A percentile compares a stretch with the other conserved stretches of the same genome.
Evolutionary conservation across 2,329 filamentous ascomycete genomes (phyloP).

Genomic region (Helotiales sp.): DNA sequence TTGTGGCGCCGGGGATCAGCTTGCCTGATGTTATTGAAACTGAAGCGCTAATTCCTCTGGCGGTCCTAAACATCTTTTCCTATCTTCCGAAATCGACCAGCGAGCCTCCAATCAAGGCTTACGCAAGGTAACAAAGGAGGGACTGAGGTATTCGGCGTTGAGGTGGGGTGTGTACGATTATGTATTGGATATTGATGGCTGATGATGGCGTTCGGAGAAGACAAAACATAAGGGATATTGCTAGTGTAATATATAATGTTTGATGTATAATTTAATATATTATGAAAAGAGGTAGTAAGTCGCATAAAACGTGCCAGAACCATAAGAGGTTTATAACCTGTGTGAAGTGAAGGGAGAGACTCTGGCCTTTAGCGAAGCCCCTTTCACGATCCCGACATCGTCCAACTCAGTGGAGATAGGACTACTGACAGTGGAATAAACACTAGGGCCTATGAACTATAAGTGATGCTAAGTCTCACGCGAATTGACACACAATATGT

Average conservation of each 20-base stretch:
- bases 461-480: too few relatives aligned
- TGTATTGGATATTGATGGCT: not conserved
- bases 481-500: too few relatives aligned
- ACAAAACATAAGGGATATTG: not conserved
- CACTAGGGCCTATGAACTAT: too few relatives aligned
- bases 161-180: not conserved
- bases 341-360: too few relatives aligned
- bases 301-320: too few relatives aligned
- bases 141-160: too few relatives aligned
- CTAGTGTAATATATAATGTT: not conserved
- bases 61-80: conserved; percentile 36
- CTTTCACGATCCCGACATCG: too few relatives aligned
- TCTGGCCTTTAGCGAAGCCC: too few relatives aligned
- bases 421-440: too few relatives aligned
- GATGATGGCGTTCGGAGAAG: not conserved
- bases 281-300: too few relatives aligned
- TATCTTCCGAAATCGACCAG: conserved; percentile 36
- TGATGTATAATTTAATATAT: not conserved
- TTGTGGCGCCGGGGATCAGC: conserved; percentile 41
- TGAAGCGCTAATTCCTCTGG: conserved; percentile 42
- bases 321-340: too few relatives aligned
- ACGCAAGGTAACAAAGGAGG: conserved; percentile 32
- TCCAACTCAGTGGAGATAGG: too few relatives aligned
- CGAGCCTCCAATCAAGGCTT: conserved; percentile 44
- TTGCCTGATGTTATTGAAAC: conserved; percentile 47